These are phyloP conservation scores for Colletotrichum melonis DNA, from an alignment of 2,329 filamentous ascomycete species.

Conservation along the genomic window DNA sequence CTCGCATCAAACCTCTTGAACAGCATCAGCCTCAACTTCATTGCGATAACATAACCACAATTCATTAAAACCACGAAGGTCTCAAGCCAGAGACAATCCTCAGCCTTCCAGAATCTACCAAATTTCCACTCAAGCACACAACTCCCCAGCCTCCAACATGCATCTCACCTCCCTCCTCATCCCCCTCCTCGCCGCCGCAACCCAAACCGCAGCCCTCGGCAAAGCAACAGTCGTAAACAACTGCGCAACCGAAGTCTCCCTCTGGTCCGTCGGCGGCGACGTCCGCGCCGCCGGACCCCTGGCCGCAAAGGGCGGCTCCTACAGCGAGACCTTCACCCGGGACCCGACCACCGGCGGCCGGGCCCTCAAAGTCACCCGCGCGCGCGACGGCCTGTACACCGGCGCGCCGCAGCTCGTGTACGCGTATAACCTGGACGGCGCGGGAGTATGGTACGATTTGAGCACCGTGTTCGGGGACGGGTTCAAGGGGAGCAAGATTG, in stretches of 20 bases:
- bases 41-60: background rate
- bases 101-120: no score
- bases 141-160: constrained; percentile 4
- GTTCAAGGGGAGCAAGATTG: constrained; percentile 48
- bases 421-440: constrained; percentile 51
- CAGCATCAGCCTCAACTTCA: background rate
- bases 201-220: constrained; percentile 44
- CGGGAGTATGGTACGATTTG: constrained; percentile 52
- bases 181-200: constrained; percentile 39
- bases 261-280: constrained; percentile 52
- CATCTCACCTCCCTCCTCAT: constrained; percentile 21
- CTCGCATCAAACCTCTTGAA: no score
- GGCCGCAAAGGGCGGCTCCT: constrained; percentile 41
- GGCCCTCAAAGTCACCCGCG: constrained; percentile 50
- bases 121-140: background rate
- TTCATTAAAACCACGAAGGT: no score
- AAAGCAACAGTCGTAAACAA: constrained; percentile 50
- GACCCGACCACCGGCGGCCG: constrained; percentile 52
- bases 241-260: constrained; percentile 47
- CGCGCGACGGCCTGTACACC: constrained; percentile 50
- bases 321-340: constrained; percentile 46
- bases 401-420: constrained; percentile 53
- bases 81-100: no score
- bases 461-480: constrained; percentile 53
- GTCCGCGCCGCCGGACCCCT: constrained; percentile 43